phyloP scores from a whole-genome alignment of 768 basidiomycete genomes.

The Lactifluus pinguis region DNA sequence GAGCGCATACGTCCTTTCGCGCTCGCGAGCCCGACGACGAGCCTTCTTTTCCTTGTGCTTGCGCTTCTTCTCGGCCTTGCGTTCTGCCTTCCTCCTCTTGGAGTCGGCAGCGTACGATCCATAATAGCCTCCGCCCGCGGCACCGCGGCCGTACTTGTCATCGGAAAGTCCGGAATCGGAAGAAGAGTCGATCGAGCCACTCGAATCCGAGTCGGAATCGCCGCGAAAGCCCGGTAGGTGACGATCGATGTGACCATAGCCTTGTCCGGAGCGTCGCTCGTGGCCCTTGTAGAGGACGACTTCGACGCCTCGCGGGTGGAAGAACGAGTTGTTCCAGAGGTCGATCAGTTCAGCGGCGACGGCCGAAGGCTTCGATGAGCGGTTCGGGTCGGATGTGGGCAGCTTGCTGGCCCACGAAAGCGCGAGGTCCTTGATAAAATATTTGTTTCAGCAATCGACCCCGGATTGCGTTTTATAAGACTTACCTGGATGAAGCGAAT shows the following conservation, averaged over 20 bases:
- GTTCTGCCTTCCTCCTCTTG: slow-evolving; percentile 42
- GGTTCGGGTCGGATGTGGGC: slow-evolving; percentile 44
- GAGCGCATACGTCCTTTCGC: slow-evolving; percentile 53
- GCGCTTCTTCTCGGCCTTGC: slow-evolving; percentile 50
- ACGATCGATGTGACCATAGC: slow-evolving; percentile 45
- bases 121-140: slow-evolving; percentile 23
- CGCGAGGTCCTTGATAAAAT: slow-evolving; percentile 49
- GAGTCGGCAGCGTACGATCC: slow-evolving; percentile 37
- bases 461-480: too few species aligned
- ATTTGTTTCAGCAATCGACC: not conserved
- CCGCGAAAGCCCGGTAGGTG: slow-evolving; percentile 41
- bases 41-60: slow-evolving; percentile 57
- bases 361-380: slow-evolving; percentile 47
- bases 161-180: slow-evolving; percentile 30
- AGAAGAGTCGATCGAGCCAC: slow-evolving; percentile 28
- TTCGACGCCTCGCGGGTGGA: slow-evolving; percentile 66
- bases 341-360: slow-evolving; percentile 66
- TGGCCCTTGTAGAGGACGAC: slow-evolving; percentile 72
- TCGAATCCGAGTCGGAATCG: slow-evolving; percentile 32
- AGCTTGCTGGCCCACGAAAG: slow-evolving; percentile 72
- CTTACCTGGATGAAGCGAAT: slow-evolving; percentile 65
- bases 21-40: slow-evolving; percentile 47
- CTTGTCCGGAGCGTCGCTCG: slow-evolving; percentile 64
- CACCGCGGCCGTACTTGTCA: slow-evolving; percentile 32
- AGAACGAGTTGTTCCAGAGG: slow-evolving; percentile 74